Base-by-base conservation (phyloP, 768 basidiomycete species). In the Boletus tylopilopsis region DNA sequence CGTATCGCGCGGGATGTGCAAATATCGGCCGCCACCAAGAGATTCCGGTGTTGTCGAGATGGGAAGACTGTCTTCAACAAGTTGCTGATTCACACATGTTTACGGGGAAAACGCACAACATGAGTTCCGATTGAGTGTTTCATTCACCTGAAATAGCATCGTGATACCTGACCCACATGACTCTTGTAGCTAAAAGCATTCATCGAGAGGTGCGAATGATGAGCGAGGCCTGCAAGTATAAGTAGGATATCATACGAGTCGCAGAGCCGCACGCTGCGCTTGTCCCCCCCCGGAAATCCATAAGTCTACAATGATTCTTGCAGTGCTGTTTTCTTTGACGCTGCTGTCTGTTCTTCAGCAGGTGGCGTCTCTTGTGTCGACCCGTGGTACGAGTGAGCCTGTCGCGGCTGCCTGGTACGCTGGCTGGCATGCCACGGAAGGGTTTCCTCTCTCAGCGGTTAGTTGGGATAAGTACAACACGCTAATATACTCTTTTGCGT, bases 391-490 rank as follows among this genome's bases (percentile, higher is more conserved):
- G 2, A 15, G 21, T 3, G 16, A 12, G 4, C 45, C 47, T 42
- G 71, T 83, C 9, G 78, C 80, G 3, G 68, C 76, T 13, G 73
- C 78, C 10, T 89, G 84, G 84, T 87, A 78, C n/a, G 22, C 45
- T 21, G 29, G 47, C 5, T 48, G 47, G 47, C 38, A 87, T 61
- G 73, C 77, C 13, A 66, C 63, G 6, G 59, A 67, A 16, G 72
- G 73, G 1, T 83, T 81, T 56, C 73, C 83, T 4, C 68, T 83
- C 15, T 70, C 73, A 6, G 69, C 72, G 16, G 64, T 89, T 52
- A 78, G 72, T 53, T 89, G 87, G 86, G 66, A 69, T n/a, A 87
- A 85, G 67, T 89, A 87, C 63, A 86, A 78, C n/a, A 74, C 79
- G 15, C 49, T 86, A 39, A 80, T 77, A 13, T 88, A 86, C 64